Evolutionary conservation across 129 eudicot species (phyloP).

Genomic region (sunflower (Helianthus annuus)): HanXRQr2.0-SUNRISE NC_035447.2:169321945-169322444

Average conservation of each 20-base stretch:
- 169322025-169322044: too few relatives aligned
- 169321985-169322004: too few relatives aligned
- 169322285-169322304: slow-evolving; percentile 56
- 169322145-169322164: background rate
- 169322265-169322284: slow-evolving; percentile 89
- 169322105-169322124: slow-evolving; percentile 65
- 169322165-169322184: background rate
- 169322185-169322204: background rate
- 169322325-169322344: slow-evolving; percentile 17
- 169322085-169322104: slow-evolving; percentile 68
- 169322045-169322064: too few relatives aligned
- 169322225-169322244: slow-evolving; percentile 51
- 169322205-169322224: background rate
- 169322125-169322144: slow-evolving; percentile 58
- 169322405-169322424: slow-evolving; percentile 10
- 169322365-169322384: slow-evolving; percentile 37
- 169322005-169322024: too few relatives aligned
- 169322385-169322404: slow-evolving; percentile 35
- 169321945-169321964: too few relatives aligned
- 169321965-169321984: too few relatives aligned
- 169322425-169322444: background rate
- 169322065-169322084: slow-evolving; percentile 32
- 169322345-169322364: slow-evolving; percentile 28
- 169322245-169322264: slow-evolving; percentile 71
- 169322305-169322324: slow-evolving; percentile 28